Percentiles rank a stretch among this genome's conserved stretches.
Evolutionary conservation across 805 yeast genomes (phyloP).

Genomic region (Ogataea parapolymorpha): DNA sequence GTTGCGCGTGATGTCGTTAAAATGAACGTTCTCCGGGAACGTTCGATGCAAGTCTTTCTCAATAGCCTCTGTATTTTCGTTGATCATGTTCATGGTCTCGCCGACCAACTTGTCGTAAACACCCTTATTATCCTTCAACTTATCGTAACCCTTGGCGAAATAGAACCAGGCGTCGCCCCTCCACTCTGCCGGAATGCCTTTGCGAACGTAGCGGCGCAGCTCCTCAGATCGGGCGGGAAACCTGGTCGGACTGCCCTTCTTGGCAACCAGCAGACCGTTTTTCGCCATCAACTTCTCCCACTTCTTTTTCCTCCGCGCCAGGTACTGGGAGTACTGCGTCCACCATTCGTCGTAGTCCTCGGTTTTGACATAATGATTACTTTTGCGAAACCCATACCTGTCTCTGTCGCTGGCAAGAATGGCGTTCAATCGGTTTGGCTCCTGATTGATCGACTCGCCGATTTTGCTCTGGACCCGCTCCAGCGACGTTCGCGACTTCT

Average conservation of each 20-base stretch:
- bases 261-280: slow-evolving; percentile 53
- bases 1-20: slow-evolving; percentile 42
- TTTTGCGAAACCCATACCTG: slow-evolving; percentile 84
- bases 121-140: slow-evolving; percentile 64
- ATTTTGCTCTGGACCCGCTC: slow-evolving; percentile 24
- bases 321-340: slow-evolving; percentile 58
- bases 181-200: slow-evolving; percentile 97
- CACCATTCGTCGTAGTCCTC: slow-evolving; percentile 75
- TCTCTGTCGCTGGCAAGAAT: slow-evolving; percentile 45
- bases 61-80: slow-evolving; percentile 83
- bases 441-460: slow-evolving; percentile 19
- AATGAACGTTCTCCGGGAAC: slow-evolving; percentile 88
- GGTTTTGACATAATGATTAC: slow-evolving; percentile 48
- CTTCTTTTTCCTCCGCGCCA: slow-evolving; percentile 63
- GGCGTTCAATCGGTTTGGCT: slow-evolving; percentile 8
- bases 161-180: slow-evolving; percentile 96
- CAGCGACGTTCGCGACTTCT: slow-evolving; percentile 22
- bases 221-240: slow-evolving; percentile 80
- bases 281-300: slow-evolving; percentile 70
- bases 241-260: slow-evolving; percentile 51
- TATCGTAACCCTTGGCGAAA: slow-evolving; percentile 74
- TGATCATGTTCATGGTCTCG: slow-evolving; percentile 51
- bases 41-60: slow-evolving; percentile 93
- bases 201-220: slow-evolving; percentile 74
- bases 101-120: slow-evolving; percentile 66